phyloP scores from a whole-genome alignment of 768 basidiomycete species.

The Royoungia palumana region DNA sequence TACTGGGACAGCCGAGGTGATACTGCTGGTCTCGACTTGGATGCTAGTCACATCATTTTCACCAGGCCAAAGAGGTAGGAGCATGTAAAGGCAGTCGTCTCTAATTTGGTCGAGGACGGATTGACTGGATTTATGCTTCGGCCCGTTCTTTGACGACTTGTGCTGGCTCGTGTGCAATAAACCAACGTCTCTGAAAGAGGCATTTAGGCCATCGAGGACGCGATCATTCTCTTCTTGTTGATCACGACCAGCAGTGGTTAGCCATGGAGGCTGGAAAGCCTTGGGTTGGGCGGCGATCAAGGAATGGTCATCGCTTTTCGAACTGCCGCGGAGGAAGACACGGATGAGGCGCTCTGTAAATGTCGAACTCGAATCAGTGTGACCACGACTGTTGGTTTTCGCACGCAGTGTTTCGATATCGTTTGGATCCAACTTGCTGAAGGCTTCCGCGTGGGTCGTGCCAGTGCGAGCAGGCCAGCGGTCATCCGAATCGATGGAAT shows the following conservation, averaged over 20 bases:
- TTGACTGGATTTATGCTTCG: constrained; percentile 16
- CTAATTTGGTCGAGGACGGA: constrained; percentile 63
- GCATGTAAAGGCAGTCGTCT: constrained; percentile 73
- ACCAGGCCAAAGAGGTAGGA: constrained; percentile 80
- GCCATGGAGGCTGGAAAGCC: constrained; percentile 54
- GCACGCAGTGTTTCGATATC: constrained; percentile 44
- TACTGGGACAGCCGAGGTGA: constrained; percentile 37
- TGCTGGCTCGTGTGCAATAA: constrained; percentile 56
- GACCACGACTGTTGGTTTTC: constrained; percentile 29
- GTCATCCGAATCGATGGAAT: constrained; percentile 26
- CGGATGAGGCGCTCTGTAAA: constrained; percentile 22
- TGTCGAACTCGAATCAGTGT: constrained; percentile 17
- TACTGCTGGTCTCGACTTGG: constrained; percentile 20
- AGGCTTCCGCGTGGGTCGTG: constrained; percentile 63
- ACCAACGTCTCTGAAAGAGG: constrained; percentile 79
- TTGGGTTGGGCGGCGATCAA: constrained; percentile 26
- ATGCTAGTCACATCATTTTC: constrained; percentile 54
- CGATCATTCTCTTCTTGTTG: constrained; percentile 67
- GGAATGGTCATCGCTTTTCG: constrained; percentile 24
- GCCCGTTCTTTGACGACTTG: constrained; percentile 23
- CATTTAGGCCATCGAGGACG: constrained; percentile 65
- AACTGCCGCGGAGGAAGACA: constrained; percentile 14
- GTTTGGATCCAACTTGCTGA: constrained; percentile 54
- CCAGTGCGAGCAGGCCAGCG: constrained; percentile 41
- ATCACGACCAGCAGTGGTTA: constrained; percentile 58